phyloP scores from a whole-genome alignment of 352 stramenopile species.

The Globisporangium nodosum region DNA sequence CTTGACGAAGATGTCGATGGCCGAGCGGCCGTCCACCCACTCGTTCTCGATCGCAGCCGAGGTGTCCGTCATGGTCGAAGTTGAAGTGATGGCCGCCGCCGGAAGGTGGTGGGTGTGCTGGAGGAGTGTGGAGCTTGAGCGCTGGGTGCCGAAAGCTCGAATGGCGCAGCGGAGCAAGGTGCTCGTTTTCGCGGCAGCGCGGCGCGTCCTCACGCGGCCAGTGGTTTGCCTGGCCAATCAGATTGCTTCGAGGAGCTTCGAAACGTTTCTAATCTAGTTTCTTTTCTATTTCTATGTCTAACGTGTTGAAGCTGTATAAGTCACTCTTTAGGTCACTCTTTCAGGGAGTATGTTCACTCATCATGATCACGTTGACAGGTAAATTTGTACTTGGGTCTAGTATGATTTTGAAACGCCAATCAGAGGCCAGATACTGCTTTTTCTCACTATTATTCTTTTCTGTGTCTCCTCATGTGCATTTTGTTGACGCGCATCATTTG shows the following conservation, averaged over 20 bases:
- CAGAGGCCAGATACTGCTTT: no score
- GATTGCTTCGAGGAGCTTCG: not conserved
- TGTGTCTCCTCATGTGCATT: no score
- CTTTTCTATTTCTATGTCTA: constrained; percentile 1
- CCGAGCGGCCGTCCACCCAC: constrained; percentile 69
- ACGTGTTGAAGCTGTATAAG: not conserved
- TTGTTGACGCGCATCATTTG: no score
- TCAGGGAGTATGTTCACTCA: no score
- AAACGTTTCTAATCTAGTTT: not conserved
- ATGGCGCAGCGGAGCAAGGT: constrained; percentile 11
- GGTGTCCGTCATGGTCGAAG: constrained; percentile 17
- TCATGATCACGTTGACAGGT: no score
- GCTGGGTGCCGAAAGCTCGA: constrained; percentile 20
- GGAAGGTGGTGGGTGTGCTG: not conserved
- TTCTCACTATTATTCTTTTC: no score
- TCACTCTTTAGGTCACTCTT: no score
- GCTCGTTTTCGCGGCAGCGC: not conserved
- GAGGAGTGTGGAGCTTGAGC: not conserved
- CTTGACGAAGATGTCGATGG: constrained; percentile 79
- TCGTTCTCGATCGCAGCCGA: constrained; percentile 32
- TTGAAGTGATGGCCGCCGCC: not conserved
- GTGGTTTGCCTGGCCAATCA: not conserved
- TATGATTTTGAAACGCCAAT: no score
- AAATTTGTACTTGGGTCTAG: no score
- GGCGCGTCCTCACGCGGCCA: not conserved